Percentiles rank a stretch among this genome's conserved stretches.
phyloP scores from a whole-genome alignment of 257 asterid genomes.

The Gentiana straminea region DNA sequence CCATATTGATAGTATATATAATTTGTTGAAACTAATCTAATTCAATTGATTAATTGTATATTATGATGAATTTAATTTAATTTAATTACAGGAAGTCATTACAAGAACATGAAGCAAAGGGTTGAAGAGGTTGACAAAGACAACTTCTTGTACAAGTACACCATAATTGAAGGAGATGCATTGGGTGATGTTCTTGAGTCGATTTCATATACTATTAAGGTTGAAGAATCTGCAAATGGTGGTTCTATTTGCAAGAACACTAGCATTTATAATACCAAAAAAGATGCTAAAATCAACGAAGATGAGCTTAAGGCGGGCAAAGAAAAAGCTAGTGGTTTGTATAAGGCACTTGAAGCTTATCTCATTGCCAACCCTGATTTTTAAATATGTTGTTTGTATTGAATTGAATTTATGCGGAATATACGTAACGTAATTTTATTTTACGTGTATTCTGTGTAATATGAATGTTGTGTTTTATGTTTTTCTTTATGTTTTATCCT shows the following conservation, averaged over 20 bases:
- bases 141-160: conserved; percentile 26
- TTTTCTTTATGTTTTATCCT: too few species aligned
- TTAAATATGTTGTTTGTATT: too few species aligned
- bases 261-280: conserved; percentile 28
- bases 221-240: conserved; percentile 31
- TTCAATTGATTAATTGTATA: too few species aligned
- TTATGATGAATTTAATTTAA: too few species aligned
- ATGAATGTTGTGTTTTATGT: too few species aligned
- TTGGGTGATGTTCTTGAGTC: conserved; percentile 28
- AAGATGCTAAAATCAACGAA: conserved; percentile 23
- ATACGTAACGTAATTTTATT: too few species aligned
- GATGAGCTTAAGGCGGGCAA: conserved; percentile 22
- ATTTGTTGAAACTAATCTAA: too few species aligned
- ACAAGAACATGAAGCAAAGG: conserved; percentile 32
- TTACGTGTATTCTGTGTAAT: too few species aligned
- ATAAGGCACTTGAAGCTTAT: conserved; percentile 25
- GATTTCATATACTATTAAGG: conserved; percentile 24
- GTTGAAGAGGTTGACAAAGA: conserved; percentile 35
- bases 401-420: too few species aligned
- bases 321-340: conserved; percentile 10
- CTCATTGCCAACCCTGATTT: conserved; percentile 19
- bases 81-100: conserved; percentile 27
- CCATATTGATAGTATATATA: too few species aligned
- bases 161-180: conserved; percentile 39
- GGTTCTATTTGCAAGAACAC: conserved; percentile 32